Conservation (phyloP, 2,329 filamentous ascomycete species). For the Monosporascus sp. region DNA sequence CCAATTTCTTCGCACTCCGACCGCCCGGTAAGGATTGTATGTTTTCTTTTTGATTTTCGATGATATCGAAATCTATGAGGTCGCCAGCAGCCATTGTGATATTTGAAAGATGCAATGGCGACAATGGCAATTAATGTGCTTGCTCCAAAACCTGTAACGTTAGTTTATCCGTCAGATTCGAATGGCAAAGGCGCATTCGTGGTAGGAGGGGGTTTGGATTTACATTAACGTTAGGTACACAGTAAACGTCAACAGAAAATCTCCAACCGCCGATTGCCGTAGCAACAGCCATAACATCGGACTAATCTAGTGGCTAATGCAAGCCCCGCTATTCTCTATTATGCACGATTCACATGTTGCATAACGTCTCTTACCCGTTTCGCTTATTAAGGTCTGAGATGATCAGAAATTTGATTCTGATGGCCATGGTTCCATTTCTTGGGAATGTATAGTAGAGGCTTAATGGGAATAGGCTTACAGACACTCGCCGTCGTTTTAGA, state of each 20-base stretch:
- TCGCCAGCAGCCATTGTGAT: slow-evolving; percentile 45
- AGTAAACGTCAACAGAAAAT: not conserved
- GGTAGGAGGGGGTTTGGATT: not conserved
- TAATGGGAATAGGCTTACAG: no score
- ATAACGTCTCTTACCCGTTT: no score
- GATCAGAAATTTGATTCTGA: slow-evolving; percentile 19
- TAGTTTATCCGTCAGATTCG: slow-evolving; percentile 20
- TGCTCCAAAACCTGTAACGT: slow-evolving; percentile 11
- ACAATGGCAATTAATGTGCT: slow-evolving; percentile 6
- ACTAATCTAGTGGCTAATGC: not conserved
- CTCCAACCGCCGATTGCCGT: not conserved
- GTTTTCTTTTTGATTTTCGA: slow-evolving; percentile 96
- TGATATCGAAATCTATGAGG: slow-evolving; percentile 76
- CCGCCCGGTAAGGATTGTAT: slow-evolving; percentile 87
- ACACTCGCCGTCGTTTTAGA: no score
- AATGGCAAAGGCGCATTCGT: not conserved
- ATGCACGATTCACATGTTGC: no score
- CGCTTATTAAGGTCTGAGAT: slow-evolving; percentile 21
- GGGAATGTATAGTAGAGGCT: no score
- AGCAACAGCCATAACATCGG: not conserved
- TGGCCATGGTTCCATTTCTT: no score
- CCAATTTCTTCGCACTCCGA: slow-evolving; percentile 83
- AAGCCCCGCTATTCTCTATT: not conserved
- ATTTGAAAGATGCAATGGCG: slow-evolving; percentile 13
- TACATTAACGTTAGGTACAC: not conserved